phyloP scores from a whole-genome alignment of 306 rosid species.

The Dryas octopetala region DNA sequence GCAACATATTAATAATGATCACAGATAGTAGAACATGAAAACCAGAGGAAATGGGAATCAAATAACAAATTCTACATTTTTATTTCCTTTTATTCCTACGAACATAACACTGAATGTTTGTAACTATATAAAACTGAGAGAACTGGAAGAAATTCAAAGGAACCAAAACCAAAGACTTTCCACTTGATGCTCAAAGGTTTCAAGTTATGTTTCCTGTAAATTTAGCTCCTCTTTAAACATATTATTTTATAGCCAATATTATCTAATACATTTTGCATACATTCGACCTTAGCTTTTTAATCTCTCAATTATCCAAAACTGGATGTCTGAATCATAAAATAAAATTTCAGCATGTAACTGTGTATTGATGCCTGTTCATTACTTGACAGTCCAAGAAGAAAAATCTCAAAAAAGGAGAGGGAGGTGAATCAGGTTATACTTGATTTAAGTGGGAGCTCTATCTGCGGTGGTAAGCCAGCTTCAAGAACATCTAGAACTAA shows the following conservation, averaged over 20 bases:
- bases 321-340: not conserved
- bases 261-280: not conserved
- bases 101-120: not conserved
- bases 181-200: not conserved
- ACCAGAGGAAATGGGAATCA: not conserved
- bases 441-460: slow-evolving; percentile 62
- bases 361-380: not conserved
- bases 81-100: not conserved
- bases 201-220: slow-evolving; percentile 5
- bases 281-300: not conserved
- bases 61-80: not conserved
- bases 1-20: slow-evolving; percentile 21
- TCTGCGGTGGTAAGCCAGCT: slow-evolving; percentile 92
- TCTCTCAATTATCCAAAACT: not conserved
- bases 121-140: slow-evolving; percentile 9
- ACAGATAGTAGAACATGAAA: not conserved
- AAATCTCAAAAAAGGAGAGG: not conserved
- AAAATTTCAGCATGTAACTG: not conserved
- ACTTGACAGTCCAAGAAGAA: not conserved
- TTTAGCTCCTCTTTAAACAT: not conserved
- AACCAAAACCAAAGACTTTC: slow-evolving; percentile 3
- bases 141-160: slow-evolving; percentile 4
- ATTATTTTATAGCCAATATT: not conserved
- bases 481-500: slow-evolving; percentile 78
- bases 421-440: slow-evolving; percentile 40